Evolutionary conservation across 75 land plant species (phyloP), one percentile per base, ranked within the genome.

Genomic region (Cryptomeria japonica): DNA sequence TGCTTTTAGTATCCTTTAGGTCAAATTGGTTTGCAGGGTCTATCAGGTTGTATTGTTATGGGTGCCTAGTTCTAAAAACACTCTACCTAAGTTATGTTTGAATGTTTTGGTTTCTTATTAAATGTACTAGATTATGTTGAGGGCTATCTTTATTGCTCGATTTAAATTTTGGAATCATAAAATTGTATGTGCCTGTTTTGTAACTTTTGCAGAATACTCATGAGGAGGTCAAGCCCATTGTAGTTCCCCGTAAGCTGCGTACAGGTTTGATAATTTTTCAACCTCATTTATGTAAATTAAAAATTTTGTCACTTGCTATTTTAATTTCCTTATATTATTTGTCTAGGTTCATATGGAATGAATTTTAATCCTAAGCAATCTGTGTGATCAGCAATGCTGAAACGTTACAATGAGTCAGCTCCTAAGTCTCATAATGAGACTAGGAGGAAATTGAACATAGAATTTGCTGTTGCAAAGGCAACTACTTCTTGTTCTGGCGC

Each of bases 221-320:
- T 10, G 93, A 90, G 37, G 92, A 92, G 49, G 84, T 85, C 70
- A 88, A 56, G 41, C 72, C 87, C 34, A 46, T 86, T 12, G 90
- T 89, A 56, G 92, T 92, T 78, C 93, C 93, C n/a, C 51, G 92
- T 34, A 92, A 90, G 64, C 92, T 92, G 14, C 92, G 92, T 10
- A 88, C 93, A 87, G 91, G 93, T 92, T 39, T 78, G 44, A 78
- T 78, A 80, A 25, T 44, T 44, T 80, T 41, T 11, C 1, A 11
- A 44, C 12, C 46, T 44, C 32, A 28, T 80, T 44, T 42, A 28
- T 78, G 18, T 37, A 37, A 39, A 22, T 32, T 68, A 5, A 68
- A 25, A 25, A 39, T 39, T 36, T 18, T 28, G 2, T 25, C 51
- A 2, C 84, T 44, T 22, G 44, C 3, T 44, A 80, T 80, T 80